Percentiles rank a stretch among this genome's conserved stretches.
phyloP scores from a whole-genome alignment of 2,329 filamentous ascomycete genomes.

The Colletotrichum echinochloae region DNA sequence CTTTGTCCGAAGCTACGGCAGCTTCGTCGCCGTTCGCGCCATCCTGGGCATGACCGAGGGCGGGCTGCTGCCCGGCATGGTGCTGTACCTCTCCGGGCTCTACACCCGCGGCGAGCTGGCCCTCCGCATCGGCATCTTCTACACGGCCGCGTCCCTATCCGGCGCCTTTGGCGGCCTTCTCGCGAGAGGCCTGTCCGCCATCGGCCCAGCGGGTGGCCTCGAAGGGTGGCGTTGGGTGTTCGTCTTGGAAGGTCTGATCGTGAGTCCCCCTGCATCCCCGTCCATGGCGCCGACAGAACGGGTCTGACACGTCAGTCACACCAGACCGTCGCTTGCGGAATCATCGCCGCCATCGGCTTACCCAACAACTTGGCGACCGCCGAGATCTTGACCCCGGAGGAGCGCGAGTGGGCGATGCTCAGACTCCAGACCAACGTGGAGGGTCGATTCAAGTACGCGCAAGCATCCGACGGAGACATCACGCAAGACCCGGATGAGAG shows the following conservation, averaged over 20 bases:
- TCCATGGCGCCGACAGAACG: neutral
- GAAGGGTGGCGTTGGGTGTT: slow-evolving; percentile 74
- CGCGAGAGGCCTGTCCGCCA: slow-evolving; percentile 70
- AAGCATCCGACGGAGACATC: neutral
- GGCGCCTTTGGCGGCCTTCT: slow-evolving; percentile 74
- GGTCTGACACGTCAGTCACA: slow-evolving; percentile 27
- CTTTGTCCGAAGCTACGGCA: slow-evolving; percentile 63
- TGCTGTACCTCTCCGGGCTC: slow-evolving; percentile 73
- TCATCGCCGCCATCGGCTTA: slow-evolving; percentile 63
- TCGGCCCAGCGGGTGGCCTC: slow-evolving; percentile 65
- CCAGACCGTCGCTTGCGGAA: slow-evolving; percentile 66
- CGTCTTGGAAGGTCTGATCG: slow-evolving; percentile 68
- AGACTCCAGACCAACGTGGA: slow-evolving; percentile 56
- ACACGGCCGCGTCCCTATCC: slow-evolving; percentile 73
- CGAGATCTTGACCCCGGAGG: slow-evolving; percentile 63
- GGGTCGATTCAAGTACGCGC: slow-evolving; percentile 50
- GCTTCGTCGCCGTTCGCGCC: slow-evolving; percentile 72
- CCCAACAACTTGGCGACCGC: slow-evolving; percentile 68
- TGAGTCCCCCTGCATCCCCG: slow-evolving; percentile 45
- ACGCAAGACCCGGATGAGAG: neutral
- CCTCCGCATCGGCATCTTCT: slow-evolving; percentile 74
- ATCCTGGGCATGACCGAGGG: slow-evolving; percentile 74
- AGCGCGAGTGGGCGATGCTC: slow-evolving; percentile 61
- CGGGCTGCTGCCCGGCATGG: slow-evolving; percentile 74
- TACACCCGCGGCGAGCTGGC: slow-evolving; percentile 71